These are phyloP conservation scores for Penicillium psychrosexuale DNA, from an alignment of 2,329 filamentous ascomycete species.

Conservation along the genomic window DNA sequence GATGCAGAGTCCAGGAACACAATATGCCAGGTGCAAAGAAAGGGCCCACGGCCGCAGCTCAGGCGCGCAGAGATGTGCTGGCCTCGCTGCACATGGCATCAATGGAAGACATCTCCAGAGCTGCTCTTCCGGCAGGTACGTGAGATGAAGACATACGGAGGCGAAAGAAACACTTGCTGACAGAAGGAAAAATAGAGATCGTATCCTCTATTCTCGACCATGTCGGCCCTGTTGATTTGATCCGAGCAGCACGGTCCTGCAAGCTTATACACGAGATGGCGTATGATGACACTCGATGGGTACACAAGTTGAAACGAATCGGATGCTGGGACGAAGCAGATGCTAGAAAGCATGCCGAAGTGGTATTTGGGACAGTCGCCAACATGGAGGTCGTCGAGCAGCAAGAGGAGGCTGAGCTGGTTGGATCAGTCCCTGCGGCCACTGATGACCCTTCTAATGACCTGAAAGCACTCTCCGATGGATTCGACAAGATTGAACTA, in stretches of 20 bases:
- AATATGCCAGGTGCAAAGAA: slow-evolving; percentile 52
- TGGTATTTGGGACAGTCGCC: slow-evolving; percentile 48
- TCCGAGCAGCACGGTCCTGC: slow-evolving; percentile 80
- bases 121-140: slow-evolving; percentile 77
- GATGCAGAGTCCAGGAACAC: slow-evolving; percentile 27
- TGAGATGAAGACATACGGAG: not conserved
- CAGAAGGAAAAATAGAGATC: slow-evolving; percentile 60
- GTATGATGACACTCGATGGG: slow-evolving; percentile 96
- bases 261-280: slow-evolving; percentile 94
- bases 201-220: slow-evolving; percentile 85
- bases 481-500: slow-evolving; percentile 75
- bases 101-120: slow-evolving; percentile 70
- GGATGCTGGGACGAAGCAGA: slow-evolving; percentile 88
- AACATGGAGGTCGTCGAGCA: slow-evolving; percentile 27
- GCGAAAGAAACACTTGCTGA: slow-evolving; percentile 20
- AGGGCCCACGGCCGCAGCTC: slow-evolving; percentile 32
- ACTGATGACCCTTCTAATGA: slow-evolving; percentile 17
- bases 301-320: slow-evolving; percentile 79
- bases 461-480: slow-evolving; percentile 54
- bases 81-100: slow-evolving; percentile 74
- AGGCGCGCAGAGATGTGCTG: slow-evolving; percentile 57
- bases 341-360: slow-evolving; percentile 76
- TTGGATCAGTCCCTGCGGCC: slow-evolving; percentile 15
- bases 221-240: slow-evolving; percentile 77
- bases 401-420: slow-evolving; percentile 23